Evolutionary conservation across 1,284 basidiomycete species (phyloP).

Genomic region (Cutaneotrichosporon cyanovorans): DNA sequence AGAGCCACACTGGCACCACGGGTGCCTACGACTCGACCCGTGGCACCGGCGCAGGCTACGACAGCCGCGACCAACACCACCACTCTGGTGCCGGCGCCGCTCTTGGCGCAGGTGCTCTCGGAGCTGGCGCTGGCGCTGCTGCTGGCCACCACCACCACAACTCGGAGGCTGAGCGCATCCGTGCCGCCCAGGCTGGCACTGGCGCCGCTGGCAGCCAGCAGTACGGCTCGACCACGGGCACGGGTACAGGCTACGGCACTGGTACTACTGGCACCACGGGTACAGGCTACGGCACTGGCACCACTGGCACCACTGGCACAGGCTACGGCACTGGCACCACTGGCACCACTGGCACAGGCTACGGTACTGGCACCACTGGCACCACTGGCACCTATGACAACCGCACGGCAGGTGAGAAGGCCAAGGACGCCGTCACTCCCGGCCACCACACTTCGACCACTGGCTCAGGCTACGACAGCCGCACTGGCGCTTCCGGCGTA

Average conservation of each 20-base stretch:
- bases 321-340: background rate
- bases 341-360: background rate
- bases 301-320: background rate
- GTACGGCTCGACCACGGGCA: no score
- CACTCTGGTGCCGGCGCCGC: background rate
- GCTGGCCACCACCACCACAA: background rate
- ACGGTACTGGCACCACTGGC: background rate
- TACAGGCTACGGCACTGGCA: background rate
- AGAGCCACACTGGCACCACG: background rate
- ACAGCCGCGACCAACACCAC: background rate
- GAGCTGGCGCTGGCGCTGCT: background rate
- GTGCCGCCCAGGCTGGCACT: background rate
- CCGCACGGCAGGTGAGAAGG: no score
- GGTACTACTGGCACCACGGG: background rate
- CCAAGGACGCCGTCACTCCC: background rate
- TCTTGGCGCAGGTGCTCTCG: background rate
- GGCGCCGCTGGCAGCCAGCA: background rate
- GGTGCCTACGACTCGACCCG: background rate
- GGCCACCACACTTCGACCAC: background rate
- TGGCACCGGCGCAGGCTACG: background rate
- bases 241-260: no score
- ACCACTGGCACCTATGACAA: background rate
- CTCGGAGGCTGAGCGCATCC: background rate
- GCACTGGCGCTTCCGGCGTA: background rate
- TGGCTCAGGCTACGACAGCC: background rate